Conservation (phyloP, 805 yeast genomes). For the Candida maltosa region DNA sequence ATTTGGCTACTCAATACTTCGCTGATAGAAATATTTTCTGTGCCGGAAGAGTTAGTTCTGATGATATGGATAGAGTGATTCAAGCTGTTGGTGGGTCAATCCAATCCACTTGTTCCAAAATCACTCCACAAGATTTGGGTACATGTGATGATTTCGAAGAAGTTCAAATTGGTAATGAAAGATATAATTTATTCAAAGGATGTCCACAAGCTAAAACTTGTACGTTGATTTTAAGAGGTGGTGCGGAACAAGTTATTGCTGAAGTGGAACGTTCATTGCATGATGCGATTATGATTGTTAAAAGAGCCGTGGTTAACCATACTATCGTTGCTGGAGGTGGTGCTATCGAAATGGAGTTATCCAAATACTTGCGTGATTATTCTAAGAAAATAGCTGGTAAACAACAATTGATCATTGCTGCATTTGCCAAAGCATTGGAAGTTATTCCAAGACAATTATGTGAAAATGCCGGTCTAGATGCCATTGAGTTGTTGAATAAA, state of each 20-base stretch:
- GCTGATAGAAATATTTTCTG: slow-evolving; percentile 96
- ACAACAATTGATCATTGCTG: slow-evolving; percentile 88
- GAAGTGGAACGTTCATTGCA: slow-evolving; percentile 97
- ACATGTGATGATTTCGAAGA: slow-evolving; percentile 86
- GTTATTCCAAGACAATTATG: slow-evolving; percentile 95
- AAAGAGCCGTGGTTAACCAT: slow-evolving; percentile 85
- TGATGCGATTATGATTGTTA: slow-evolving; percentile 98
- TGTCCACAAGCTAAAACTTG: slow-evolving; percentile 92
- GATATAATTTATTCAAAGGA: slow-evolving; percentile 90
- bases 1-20: slow-evolving; percentile 96
- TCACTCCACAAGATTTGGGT: slow-evolving; percentile 71
- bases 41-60: slow-evolving; percentile 89
- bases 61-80: slow-evolving; percentile 89
- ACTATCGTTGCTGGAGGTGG: slow-evolving; percentile 98
- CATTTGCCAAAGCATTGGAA: slow-evolving; percentile 92
- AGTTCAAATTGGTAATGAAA: slow-evolving; percentile 91
- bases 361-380: slow-evolving; percentile 81
- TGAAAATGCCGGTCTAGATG: slow-evolving; percentile 98
- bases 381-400: slow-evolving; percentile 90
- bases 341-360: slow-evolving; percentile 96
- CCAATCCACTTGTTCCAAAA: slow-evolving; percentile 72
- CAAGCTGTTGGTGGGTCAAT: slow-evolving; percentile 91
- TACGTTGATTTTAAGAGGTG: slow-evolving; percentile 91
- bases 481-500: slow-evolving; percentile 88
- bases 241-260: slow-evolving; percentile 96